Evolutionary conservation across 2,329 filamentous ascomycete genomes (phyloP), one percentile per base, ranked within the genome.

Genomic region (Beauveria sp.): DNA sequence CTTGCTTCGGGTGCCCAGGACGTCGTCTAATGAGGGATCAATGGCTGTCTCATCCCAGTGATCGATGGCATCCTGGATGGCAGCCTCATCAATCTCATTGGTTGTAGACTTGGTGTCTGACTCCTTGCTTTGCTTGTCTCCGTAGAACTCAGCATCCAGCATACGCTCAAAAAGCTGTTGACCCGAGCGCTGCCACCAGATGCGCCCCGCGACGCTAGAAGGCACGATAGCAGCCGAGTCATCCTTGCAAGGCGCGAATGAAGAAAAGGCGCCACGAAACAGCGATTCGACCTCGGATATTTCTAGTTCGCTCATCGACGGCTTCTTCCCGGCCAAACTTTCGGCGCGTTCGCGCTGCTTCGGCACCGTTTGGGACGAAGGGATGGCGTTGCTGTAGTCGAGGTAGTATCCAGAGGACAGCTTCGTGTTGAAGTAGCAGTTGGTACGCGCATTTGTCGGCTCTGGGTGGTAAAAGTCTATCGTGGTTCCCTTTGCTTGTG

Each of bases 131-230:
- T 77, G 71, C 18, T 70, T 69, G 12, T 74, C 75, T n/a, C 75
- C 75, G 48, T 75, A 76, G 28, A 75, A 70, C 37, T 83, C 78
- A 2, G 75, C 69, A 66, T 86, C 85, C 43, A 90, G 80, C 66
- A 86, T 78, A 47, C 84, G 83, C 63, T 88, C 81, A 67, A 88
- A 90, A 60, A 77, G 82, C 63, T 83, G 83, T 66, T 84, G 82
- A 30, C 89, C 89, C 56, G 83, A 77, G 63, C 84, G 84, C 69
- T 91, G 85, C 88, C 89, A 93, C 88, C 89, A 92, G 54, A 92
- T 75, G 67, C 84, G 83, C 57, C 85, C 84, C 62, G 89, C 84
- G 55, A 85, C 80, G 40, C 84, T 84, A 2, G 86, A 84, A 0
- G 90, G 84, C 3, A 91, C 78, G 61, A 92, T 79, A 6, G 90